A percentile compares a stretch with the other conserved stretches of the same genome.
Conservation (phyloP, 768 basidiomycete species). For the Lentinula sp. region DNA sequence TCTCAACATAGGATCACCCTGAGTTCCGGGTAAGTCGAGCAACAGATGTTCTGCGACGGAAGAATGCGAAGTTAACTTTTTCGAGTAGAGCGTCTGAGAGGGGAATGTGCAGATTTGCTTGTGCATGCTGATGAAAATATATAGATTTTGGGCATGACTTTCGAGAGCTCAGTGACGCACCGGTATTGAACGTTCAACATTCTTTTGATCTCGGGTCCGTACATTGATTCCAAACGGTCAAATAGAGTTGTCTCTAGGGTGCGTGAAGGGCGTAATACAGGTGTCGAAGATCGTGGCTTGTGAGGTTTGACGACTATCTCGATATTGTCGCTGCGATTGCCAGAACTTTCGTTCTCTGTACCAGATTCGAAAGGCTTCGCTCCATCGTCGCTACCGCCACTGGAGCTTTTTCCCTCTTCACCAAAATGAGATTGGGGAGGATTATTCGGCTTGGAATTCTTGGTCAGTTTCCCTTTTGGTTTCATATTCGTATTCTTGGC, state of each 20-base stretch:
- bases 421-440: not conserved
- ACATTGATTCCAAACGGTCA: slow-evolving; percentile 85
- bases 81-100: slow-evolving; percentile 73
- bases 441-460: not conserved
- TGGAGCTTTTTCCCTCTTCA: not conserved
- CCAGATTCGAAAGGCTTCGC: not conserved
- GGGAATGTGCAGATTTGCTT: slow-evolving; percentile 80
- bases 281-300: not conserved
- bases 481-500: not conserved
- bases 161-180: slow-evolving; percentile 28
- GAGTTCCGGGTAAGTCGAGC: slow-evolving; percentile 55
- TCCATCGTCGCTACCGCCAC: not conserved
- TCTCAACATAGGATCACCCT: not conserved
- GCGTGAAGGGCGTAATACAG: not conserved
- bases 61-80: slow-evolving; percentile 59
- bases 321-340: not conserved
- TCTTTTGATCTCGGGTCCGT: slow-evolving; percentile 74
- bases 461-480: not conserved
- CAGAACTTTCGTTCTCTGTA: not conserved
- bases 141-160: not conserved
- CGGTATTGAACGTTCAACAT: slow-evolving; percentile 90
- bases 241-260: slow-evolving; percentile 83
- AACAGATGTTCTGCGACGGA: slow-evolving; percentile 73
- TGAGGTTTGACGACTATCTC: not conserved
- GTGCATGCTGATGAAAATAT: slow-evolving; percentile 65